Conservation (phyloP, 2,329 filamentous ascomycete species). For the Mycosphaerella arachidis region DNA sequence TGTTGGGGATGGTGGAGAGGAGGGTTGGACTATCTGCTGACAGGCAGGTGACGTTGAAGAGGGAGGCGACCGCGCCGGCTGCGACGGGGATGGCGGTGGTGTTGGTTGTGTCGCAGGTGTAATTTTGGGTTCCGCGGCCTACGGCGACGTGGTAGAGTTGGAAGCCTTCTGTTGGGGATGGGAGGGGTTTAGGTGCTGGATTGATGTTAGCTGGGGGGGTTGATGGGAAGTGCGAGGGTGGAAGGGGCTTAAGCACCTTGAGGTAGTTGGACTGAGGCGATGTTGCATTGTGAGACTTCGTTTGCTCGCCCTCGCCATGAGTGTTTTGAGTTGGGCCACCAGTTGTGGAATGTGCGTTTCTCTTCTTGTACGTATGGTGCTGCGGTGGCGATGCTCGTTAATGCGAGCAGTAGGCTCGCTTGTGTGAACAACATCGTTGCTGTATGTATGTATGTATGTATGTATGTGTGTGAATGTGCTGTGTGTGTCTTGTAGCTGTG, state of each 20-base stretch:
- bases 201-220: neutral
- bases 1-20: slow-evolving; percentile 58
- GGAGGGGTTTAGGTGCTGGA: slow-evolving; percentile 47
- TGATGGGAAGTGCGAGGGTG: neutral
- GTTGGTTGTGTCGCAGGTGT: slow-evolving; percentile 66
- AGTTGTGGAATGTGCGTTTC: slow-evolving; percentile 17
- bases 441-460: neutral
- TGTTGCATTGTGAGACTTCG: slow-evolving; percentile 9
- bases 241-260: slow-evolving; percentile 16
- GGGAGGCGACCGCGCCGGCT: slow-evolving; percentile 70
- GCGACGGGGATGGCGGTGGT: slow-evolving; percentile 58
- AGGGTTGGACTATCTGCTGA: slow-evolving; percentile 65
- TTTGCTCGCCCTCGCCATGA: slow-evolving; percentile 10
- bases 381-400: slow-evolving; percentile 16
- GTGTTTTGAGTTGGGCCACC: slow-evolving; percentile 11
- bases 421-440: slow-evolving; percentile 25
- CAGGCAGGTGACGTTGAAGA: slow-evolving; percentile 84
- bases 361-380: slow-evolving; percentile 18
- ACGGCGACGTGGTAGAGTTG: slow-evolving; percentile 72
- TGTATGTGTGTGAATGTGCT: neutral
- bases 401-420: slow-evolving; percentile 19
- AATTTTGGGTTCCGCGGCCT: slow-evolving; percentile 89
- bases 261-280: slow-evolving; percentile 16
- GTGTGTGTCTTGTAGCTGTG: neutral
- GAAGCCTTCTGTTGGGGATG: slow-evolving; percentile 56